These are phyloP conservation scores for Cylindrotheca closterium DNA, from an alignment of 108 stramenopile genomes.

Conservation along the genomic window DNA sequence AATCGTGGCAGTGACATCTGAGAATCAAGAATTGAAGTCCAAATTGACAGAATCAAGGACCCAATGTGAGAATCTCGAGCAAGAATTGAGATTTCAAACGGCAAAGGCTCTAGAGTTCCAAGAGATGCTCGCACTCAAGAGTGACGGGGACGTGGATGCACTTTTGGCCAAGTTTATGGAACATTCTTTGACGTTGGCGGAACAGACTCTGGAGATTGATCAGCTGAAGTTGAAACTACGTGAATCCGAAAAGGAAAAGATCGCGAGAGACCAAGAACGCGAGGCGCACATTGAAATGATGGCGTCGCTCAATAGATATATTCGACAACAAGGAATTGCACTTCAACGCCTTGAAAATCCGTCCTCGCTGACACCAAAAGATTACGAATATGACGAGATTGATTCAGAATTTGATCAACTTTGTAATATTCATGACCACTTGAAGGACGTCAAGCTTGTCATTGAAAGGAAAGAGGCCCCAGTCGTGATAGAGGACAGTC, in stretches of 20 bases:
- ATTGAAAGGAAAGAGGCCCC: too few relatives aligned
- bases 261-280: background rate
- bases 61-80: background rate
- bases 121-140: background rate
- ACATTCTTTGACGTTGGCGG: background rate
- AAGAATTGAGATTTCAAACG: background rate
- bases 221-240: background rate
- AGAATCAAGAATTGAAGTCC: background rate
- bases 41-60: background rate
- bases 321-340: background rate
- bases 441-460: too few relatives aligned
- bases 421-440: too few relatives aligned
- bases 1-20: background rate
- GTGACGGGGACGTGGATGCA: background rate
- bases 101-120: background rate
- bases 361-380: too few relatives aligned
- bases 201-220: background rate
- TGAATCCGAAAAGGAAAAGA: background rate
- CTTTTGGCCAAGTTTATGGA: background rate
- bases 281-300: background rate
- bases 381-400: too few relatives aligned
- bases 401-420: too few relatives aligned
- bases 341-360: background rate
- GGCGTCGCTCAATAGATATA: background rate
- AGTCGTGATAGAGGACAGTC: too few relatives aligned